Conservation (phyloP, 116 monocot genomes). For the Phalaenopsis hybrid region DNA sequence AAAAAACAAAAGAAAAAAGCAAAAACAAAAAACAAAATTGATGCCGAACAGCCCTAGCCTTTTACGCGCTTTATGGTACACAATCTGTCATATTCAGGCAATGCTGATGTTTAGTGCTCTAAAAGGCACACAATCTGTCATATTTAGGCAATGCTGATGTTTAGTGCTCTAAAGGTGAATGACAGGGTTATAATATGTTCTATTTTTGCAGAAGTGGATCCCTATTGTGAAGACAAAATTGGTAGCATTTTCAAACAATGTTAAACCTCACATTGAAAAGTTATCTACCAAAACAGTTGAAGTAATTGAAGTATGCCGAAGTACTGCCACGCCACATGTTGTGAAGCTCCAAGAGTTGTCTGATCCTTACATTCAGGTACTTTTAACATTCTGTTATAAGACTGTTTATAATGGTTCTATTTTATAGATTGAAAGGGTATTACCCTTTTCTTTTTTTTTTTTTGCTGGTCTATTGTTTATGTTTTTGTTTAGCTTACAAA, state of each 20-base stretch:
- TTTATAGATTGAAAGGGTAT: background rate
- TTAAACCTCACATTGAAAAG: conserved; percentile 25
- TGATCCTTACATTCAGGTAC: conserved; percentile 63
- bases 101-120: background rate
- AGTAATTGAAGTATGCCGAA: conserved; percentile 24
- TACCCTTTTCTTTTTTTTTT: background rate
- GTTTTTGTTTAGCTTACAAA: background rate
- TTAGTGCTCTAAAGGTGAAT: background rate
- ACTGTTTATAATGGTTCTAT: background rate
- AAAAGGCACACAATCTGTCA: background rate
- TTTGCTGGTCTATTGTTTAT: background rate
- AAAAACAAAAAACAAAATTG: no score
- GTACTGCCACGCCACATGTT: conserved; percentile 34
- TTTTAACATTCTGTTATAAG: background rate
- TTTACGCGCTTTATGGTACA: no score
- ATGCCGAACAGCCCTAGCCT: no score
- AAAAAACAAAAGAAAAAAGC: no score
- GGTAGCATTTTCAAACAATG: conserved; percentile 17
- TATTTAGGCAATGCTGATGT: background rate
- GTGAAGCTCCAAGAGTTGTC: conserved; percentile 38
- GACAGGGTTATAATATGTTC: background rate
- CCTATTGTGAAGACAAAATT: conserved; percentile 36
- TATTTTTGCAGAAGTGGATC: conserved; percentile 43
- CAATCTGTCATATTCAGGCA: background rate
- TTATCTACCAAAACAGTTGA: conserved; percentile 33